A percentile compares a stretch with the other conserved stretches of the same genome.
Conservation (phyloP, 148 eudicot species). For the Vaccinium vitisidaea region DNA sequence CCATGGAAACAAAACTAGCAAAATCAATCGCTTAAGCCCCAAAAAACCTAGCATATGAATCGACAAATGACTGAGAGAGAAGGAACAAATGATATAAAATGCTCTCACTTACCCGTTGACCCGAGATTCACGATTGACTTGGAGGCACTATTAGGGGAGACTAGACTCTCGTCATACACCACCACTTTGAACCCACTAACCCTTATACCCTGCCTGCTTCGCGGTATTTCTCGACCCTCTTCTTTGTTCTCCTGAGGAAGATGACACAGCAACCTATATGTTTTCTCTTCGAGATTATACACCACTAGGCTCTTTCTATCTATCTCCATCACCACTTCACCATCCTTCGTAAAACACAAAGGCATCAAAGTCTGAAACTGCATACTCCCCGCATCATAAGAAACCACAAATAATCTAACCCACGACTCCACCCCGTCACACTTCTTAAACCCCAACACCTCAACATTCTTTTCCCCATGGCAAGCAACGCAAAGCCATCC, state of each 20-base stretch:
- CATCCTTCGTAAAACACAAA: neutral
- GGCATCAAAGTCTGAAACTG: neutral
- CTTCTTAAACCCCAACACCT: neutral
- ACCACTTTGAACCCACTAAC: neutral
- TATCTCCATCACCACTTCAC: neutral
- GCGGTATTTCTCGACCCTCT: neutral
- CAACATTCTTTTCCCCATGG: neutral
- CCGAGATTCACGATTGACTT: neutral
- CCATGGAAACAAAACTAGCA: neutral
- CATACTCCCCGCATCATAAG: neutral
- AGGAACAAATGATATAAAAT: neutral
- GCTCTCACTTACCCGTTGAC: neutral
- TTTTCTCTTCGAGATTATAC: neutral
- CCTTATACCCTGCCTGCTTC: neutral
- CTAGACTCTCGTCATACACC: constrained; percentile 5
- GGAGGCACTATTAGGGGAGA: neutral
- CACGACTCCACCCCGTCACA: neutral
- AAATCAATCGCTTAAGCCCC: neutral
- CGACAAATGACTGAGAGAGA: neutral
- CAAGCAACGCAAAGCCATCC: neutral
- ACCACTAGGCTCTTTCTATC: neutral
- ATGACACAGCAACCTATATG: neutral
- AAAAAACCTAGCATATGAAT: neutral
- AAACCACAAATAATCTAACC: neutral
- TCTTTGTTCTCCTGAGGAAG: neutral